Base-by-base conservation (phyloP, 768 basidiomycete species). In the Rhodosporidiobolus sp. region DNA sequence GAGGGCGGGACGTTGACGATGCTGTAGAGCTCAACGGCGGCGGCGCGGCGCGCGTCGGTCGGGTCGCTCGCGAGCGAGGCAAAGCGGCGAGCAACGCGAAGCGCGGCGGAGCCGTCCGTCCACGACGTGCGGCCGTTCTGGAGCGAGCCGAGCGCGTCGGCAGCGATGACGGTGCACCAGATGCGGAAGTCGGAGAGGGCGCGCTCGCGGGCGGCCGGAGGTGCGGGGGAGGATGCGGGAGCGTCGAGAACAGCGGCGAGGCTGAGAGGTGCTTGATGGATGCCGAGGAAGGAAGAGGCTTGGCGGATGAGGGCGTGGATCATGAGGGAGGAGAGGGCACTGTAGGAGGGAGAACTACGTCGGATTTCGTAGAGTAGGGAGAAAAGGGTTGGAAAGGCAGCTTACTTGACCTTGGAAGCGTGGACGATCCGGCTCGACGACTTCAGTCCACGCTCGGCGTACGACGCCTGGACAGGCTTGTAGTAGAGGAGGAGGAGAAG, bases 401-500 rank as follows among this genome's bases (percentile, higher is more conserved):
- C 54, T 28, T 19, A 55, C 48, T 75, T 75, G 69, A 75, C 59
- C 30, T 75, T 75, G 34, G 66, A 68, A 1, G 66, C 69, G 43
- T 75, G 66, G 1, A 67, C 69, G 52, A 75, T 58, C 0, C 65
- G 56, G 9, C 66, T 58, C 6, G 46, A 34, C 28, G 65, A 63
- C 45, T 64, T 71, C 53, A 71, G 24, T 2, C 70, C 69, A 14
- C 73, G 63, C 4, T 70, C 34, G 2, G 63, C 35, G 9, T 43
- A 57, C 3, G 60, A 43, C 0, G 57, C 45, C 35, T 75, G 69
- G 0, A 75, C 67, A 0, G 74, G 74, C 49, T 75, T 75, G 63
- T 71, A 75, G 63, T 75, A 70, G 8, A 75, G 62, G 12, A 75
- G 66, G 34, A 75, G 65, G 59, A 71, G 56, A 26, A 75, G 53